Base-by-base conservation (phyloP, 352 stramenopile species). In the Albugo candida region DNA sequence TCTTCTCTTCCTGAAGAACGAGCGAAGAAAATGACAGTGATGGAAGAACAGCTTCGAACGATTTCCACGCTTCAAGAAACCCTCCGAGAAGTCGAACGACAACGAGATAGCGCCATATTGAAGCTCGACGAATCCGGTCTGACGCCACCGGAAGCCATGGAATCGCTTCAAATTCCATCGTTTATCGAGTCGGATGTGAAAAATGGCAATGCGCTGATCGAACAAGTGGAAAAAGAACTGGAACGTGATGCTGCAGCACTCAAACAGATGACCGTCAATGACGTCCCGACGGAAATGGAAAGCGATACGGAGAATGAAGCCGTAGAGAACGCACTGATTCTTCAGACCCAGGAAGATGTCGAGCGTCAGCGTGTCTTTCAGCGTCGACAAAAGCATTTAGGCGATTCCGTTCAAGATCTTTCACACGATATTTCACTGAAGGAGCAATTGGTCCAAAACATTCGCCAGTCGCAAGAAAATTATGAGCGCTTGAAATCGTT, bases 361-460 rank as follows among this genome's bases (percentile, higher is more conserved):
- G 70, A 82, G 51, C 69, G 70, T 48, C 72, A 86, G 48, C 74
- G 72, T n/a, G 74, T 87, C 19, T 92, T 92, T 49, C 62, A 89
- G 53, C 65, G 73, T 31, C 72, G 76, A 2, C 79, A 92, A 43
- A 67, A 70, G 11, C 70, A 87, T 36, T 55, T 92, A 18, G 76
- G 79, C 13, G 72, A 87, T 31, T 82, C 70, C 2, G 76, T 89
- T 5, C 64, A 87, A 45, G 76, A 86, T 41, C 51, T 92, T 17
- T 64, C 71, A 21, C 71, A 84, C 31, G 70, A 89, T 31, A 92
- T 92, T 54, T 85, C 79, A 8, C 49, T 89, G 16, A 92, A 92
- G 44, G 76, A 92, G 53, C 71, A 89, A 17, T 65, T 92, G 13
- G 63, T 89, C 10, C 67, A 83, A 24, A 84, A 81, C 38, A 74